These are phyloP conservation scores for Trichoderma asperellum DNA, from an alignment of 2,329 filamentous ascomycete genomes.

Conservation along the genomic window DNA sequence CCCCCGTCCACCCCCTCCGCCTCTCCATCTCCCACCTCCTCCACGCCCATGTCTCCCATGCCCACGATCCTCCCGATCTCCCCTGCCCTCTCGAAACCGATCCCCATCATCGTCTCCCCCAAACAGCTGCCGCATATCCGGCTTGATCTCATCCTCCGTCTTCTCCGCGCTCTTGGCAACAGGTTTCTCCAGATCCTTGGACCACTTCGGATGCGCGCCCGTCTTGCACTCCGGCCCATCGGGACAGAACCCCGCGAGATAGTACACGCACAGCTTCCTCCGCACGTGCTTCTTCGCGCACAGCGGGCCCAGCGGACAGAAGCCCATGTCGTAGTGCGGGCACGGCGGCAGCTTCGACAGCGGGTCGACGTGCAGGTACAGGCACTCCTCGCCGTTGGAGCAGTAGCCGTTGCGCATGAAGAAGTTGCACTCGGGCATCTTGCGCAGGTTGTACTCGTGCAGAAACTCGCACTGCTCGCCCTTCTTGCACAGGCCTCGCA, in stretches of 20 bases:
- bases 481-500: conserved; percentile 96
- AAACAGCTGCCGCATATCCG: conserved; percentile 34
- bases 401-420: conserved; percentile 93
- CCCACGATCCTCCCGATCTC: conserved; percentile 41
- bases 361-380: conserved; percentile 89
- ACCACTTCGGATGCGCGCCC: conserved; percentile 83
- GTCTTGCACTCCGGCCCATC: conserved; percentile 75
- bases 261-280: conserved; percentile 79
- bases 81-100: conserved; percentile 42
- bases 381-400: conserved; percentile 93
- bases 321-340: conserved; percentile 91
- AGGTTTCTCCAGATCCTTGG: conserved; percentile 74
- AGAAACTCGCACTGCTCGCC: conserved; percentile 96
- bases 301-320: conserved; percentile 85
- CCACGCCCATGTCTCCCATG: conserved; percentile 38
- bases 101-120: conserved; percentile 46
- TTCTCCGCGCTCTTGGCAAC: conserved; percentile 69
- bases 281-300: conserved; percentile 91
- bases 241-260: conserved; percentile 92
- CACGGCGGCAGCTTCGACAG: conserved; percentile 78
- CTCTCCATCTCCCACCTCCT: conserved; percentile 35
- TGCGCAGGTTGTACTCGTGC: conserved; percentile 96
- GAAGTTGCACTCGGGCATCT: conserved; percentile 98
- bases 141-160: conserved; percentile 53
- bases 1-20: conserved; percentile 47